Evolutionary conservation across 805 yeast genomes (phyloP), one percentile per base, ranked within the genome.

Genomic region (Monosporozyma servazzii): DNA sequence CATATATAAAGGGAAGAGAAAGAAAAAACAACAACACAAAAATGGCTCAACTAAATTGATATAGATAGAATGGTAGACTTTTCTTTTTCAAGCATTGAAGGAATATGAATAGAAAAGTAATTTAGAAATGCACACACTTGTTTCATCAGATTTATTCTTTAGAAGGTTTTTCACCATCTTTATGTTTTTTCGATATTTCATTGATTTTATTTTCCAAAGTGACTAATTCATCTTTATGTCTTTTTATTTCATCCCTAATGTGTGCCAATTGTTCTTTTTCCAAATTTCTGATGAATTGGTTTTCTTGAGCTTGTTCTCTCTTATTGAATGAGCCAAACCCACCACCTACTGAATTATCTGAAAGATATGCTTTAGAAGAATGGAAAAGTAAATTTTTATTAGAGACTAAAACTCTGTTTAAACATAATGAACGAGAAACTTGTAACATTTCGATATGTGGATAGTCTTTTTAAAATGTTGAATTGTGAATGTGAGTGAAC

Each of bases 291-390:
- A 89, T 76, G 75, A 82, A 90, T 63, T 74, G 76, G 67, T 84
- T 88, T 76, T 91, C 99, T 67, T 82, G 82, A 57, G 96, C 97
- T 73, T 79, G 84, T 77, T 91, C 99, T 70, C 95, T 89, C 68
- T 88, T 86, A 62, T 77, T 73, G 73, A 85, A 83, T 54, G 82
- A 73, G 62, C 83, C 86, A 20, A 53, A 53, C 11, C 56, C 56
- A 23, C 48, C 48, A 17, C 47, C 46, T 17, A 17, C 37, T 4
- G 42, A 23, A 21, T 27, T 48, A 43, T 42, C 51, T 23, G 23
- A 48, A 13, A 48, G 30, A 25, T 30, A 30, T 18, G 27, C 40
- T 30, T 39, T 23, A 23, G 49, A 8, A 5, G 49, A 21, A 11
- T 20, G 18, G 5, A 20, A n/a, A 13, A 33, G 7, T 17, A 48